A percentile compares a stretch with the other conserved stretches of the same genome.
phyloP scores from a whole-genome alignment of 495 filamentous ascomycete species.

The Penicillium pancosmium region DNA sequence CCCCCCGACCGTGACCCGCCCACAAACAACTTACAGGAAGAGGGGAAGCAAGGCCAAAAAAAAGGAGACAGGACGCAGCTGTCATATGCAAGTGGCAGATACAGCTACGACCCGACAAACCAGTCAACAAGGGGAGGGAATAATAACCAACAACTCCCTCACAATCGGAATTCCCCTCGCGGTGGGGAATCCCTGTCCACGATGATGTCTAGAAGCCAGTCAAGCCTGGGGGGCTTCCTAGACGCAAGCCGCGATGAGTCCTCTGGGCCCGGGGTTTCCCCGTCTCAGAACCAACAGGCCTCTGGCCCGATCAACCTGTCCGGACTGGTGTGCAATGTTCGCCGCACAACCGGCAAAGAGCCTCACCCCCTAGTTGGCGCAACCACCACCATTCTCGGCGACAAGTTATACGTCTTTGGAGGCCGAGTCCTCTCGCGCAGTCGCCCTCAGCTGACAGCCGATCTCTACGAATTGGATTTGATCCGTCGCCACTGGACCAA shows the following conservation, averaged over 20 bases:
- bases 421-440: slow-evolving; percentile 83
- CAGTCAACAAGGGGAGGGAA: slow-evolving; percentile 7
- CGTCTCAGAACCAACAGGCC: slow-evolving; percentile 34
- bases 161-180: slow-evolving; percentile 1
- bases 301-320: slow-evolving; percentile 69
- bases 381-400: slow-evolving; percentile 90
- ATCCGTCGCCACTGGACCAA: slow-evolving; percentile 91
- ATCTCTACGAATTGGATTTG: slow-evolving; percentile 91
- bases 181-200: slow-evolving; percentile 18
- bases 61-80: not conserved
- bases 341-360: slow-evolving; percentile 86
- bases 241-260: slow-evolving; percentile 40
- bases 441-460: slow-evolving; percentile 79
- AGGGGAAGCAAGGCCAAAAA: not conserved
- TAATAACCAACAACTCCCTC: slow-evolving; percentile 3
- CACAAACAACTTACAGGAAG: not conserved
- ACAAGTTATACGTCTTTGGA: slow-evolving; percentile 95
- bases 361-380: slow-evolving; percentile 91
- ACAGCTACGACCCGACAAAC: not conserved
- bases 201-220: slow-evolving; percentile 53
- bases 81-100: not conserved
- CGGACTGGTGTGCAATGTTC: slow-evolving; percentile 91
- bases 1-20: not conserved
- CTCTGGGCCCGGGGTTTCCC: slow-evolving; percentile 33
- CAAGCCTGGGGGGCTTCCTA: slow-evolving; percentile 41